These are phyloP conservation scores for Gaultheria prostrata DNA, from an alignment of 148 eudicot species.

Conservation along the genomic window DNA sequence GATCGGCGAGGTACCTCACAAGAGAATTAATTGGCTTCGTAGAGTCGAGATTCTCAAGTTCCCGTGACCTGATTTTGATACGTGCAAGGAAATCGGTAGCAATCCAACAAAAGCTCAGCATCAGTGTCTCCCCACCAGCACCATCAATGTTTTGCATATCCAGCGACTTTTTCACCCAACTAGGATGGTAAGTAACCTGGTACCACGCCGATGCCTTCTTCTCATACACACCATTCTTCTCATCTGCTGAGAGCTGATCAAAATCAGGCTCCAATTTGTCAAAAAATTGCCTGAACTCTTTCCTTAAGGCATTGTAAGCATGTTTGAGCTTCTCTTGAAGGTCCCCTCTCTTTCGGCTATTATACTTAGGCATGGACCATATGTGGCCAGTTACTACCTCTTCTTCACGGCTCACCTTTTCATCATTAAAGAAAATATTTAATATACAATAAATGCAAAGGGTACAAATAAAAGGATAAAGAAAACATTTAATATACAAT, in stretches of 20 bases:
- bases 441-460: background rate
- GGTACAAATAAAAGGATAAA: background rate
- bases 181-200: constrained; percentile 66
- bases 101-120: constrained; percentile 37
- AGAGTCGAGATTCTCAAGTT: constrained; percentile 20
- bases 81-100: constrained; percentile 75
- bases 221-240: constrained; percentile 59
- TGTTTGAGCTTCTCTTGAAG: constrained; percentile 82
- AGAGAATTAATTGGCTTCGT: constrained; percentile 65
- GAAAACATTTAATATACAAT: background rate
- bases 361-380: constrained; percentile 82
- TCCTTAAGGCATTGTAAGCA: constrained; percentile 63
- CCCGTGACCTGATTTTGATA: constrained; percentile 49
- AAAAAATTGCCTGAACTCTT: constrained; percentile 69
- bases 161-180: constrained; percentile 44
- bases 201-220: constrained; percentile 96
- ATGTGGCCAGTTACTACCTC: constrained; percentile 90
- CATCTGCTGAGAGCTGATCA: constrained; percentile 40
- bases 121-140: constrained; percentile 28
- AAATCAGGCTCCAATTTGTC: constrained; percentile 43
- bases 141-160: constrained; percentile 51
- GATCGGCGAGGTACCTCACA: constrained; percentile 56
- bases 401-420: constrained; percentile 70
- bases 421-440: background rate
- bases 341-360: constrained; percentile 69